Evolutionary conservation across 2,329 filamentous ascomycete species (phyloP).

Genomic region (Aspergillus terreus): DNA sequence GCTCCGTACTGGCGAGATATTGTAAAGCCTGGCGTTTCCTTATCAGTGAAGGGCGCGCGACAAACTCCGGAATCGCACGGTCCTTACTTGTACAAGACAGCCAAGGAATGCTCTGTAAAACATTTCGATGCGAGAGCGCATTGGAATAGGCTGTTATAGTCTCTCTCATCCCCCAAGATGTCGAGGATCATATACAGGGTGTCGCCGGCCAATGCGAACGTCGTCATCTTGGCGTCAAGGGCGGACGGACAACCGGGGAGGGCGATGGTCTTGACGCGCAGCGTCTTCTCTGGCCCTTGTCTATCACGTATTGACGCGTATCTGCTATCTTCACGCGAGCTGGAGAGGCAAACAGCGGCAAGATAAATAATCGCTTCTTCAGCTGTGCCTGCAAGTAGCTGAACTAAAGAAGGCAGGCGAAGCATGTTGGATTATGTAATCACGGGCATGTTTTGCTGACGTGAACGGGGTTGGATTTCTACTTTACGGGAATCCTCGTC

Average conservation of each 20-base stretch:
- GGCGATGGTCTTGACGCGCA: neutral
- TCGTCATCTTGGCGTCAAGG: constrained; percentile 15
- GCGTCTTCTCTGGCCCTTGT: neutral
- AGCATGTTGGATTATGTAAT: constrained; percentile 16
- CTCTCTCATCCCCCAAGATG: constrained; percentile 19
- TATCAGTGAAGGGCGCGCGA: constrained; percentile 2
- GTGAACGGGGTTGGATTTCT: neutral
- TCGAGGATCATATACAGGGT: constrained; percentile 26
- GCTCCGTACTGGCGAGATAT: constrained; percentile 43
- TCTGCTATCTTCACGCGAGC: too few relatives aligned
- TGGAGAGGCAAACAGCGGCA: too few relatives aligned
- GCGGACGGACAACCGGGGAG: neutral
- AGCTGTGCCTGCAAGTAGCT: neutral
- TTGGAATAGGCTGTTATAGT: constrained; percentile 26
- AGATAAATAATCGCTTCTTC: neutral
- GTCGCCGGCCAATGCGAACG: constrained; percentile 18
- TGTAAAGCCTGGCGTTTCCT: constrained; percentile 41
- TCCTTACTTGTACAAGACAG: constrained; percentile 23
- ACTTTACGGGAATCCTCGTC: neutral
- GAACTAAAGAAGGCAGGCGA: neutral
- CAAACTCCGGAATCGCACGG: neutral
- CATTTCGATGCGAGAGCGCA: constrained; percentile 23
- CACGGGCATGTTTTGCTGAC: constrained; percentile 12
- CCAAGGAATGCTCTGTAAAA: constrained; percentile 20
- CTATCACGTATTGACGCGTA: too few relatives aligned